Evolutionary conservation across 2,329 filamentous ascomycete genomes (phyloP).

Genomic region (Ceratocystiopsis brevicomis): DNA sequence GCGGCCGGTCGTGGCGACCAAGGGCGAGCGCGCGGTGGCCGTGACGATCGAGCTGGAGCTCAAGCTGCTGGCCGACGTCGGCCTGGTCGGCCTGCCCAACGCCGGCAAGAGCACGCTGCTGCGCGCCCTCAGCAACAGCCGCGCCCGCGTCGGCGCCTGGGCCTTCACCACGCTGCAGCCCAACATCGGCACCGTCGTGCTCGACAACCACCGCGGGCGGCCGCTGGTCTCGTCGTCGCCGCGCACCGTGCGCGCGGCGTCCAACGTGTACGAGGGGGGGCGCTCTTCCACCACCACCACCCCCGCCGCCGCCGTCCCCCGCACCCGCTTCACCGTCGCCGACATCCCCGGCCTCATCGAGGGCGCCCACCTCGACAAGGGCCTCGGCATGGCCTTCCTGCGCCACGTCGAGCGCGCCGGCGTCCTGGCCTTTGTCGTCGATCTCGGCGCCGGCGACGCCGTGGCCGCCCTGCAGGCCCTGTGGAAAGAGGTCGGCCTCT

Average conservation of each 20-base stretch:
- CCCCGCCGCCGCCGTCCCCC: conserved; percentile 27
- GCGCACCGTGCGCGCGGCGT: conserved; percentile 13
- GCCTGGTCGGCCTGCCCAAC: conserved; percentile 85
- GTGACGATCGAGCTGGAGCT: conserved; percentile 75
- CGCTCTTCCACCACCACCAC: no score
- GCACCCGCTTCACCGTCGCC: conserved; percentile 77
- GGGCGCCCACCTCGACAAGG: conserved; percentile 79
- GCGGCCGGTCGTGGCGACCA: conserved; percentile 82
- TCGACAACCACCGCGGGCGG: conserved; percentile 70
- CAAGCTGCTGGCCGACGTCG: conserved; percentile 87
- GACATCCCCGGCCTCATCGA: conserved; percentile 91
- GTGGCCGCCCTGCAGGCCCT: conserved; percentile 60
- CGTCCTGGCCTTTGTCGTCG: conserved; percentile 84
- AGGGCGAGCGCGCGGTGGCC: conserved; percentile 60
- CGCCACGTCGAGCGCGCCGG: conserved; percentile 87
- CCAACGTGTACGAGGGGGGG: conserved; percentile 20
- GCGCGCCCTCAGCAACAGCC: conserved; percentile 70
- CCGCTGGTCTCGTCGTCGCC: conserved; percentile 25
- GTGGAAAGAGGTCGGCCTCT: conserved; percentile 80
- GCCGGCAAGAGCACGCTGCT: conserved; percentile 90
- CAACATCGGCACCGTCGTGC: conserved; percentile 78
- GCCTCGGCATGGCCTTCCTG: conserved; percentile 77
- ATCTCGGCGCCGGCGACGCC: conserved; percentile 63
- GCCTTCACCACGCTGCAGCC: conserved; percentile 91
- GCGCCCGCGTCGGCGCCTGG: conserved; percentile 82